Evolutionary conservation across 352 stramenopile species (phyloP), one percentile per base, ranked within the genome.

Genomic region (Globisporangium recalcitrans): DNA sequence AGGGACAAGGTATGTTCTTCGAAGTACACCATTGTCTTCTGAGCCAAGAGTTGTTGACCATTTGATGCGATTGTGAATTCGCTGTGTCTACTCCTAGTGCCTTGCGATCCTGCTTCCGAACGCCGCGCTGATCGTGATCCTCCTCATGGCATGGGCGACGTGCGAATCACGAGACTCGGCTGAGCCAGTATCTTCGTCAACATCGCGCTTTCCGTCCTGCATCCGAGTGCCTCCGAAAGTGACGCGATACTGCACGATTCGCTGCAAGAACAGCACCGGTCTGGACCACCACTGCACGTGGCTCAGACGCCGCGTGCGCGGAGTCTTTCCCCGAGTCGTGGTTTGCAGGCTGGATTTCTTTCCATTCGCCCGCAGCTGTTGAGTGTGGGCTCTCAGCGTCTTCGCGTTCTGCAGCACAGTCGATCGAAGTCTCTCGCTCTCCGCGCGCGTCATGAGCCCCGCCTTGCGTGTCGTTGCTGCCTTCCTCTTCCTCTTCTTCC

Each of bases 211-310:
- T 65, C 8, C 70, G 1, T 77, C 74, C 4, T 55, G 82, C 10
- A 62, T 96, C 5, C 68, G 62, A 32, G 62, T 87, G 40, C 82
- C 85, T 1, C 42, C 62, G 19, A 91, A 94, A 60, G 75, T 79
- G 58, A 82, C 71, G 13, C 76, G 87, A 1, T 95, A 95, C 67
- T 96, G 85, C 69, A 87, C 81, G 14, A 72, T 91, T 11, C 93
- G 87, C 70, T 86, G 77, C 69, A 96, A 96, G 62, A 90, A 74
- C 55, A 93, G 82, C 31, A 78, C 80, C 9, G 80, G 83, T 0
- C 70, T 95, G 7, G 85, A 95, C 51, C 85, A 95, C 63, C 85
- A 95, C 65, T 95, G 85, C 71, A 92, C 85, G 21, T 95, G 85
- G 84, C 72, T 95, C 54, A 95, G 29, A 24, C 19, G 16, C 36